phyloP scores from a whole-genome alignment of 306 rosid species.

The Lathyrus tuberosus region DNA sequence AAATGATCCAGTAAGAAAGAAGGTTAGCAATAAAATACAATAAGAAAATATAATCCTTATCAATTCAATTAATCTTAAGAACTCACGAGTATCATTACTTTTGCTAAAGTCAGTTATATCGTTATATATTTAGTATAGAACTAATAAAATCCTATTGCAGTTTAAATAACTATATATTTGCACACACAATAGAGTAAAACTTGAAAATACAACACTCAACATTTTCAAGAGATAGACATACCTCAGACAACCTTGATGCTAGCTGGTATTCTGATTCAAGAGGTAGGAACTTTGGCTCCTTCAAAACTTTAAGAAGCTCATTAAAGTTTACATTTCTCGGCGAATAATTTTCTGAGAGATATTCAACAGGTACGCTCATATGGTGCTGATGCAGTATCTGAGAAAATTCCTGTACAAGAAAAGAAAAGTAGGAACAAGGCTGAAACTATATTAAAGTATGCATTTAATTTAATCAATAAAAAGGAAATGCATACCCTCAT shows the following conservation, averaged over 20 bases:
- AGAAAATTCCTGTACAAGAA: constrained; percentile 55
- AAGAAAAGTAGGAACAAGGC: background rate
- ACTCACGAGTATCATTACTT: background rate
- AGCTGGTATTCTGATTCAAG: constrained; percentile 73
- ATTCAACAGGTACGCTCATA: constrained; percentile 43
- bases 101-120: background rate
- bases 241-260: constrained; percentile 63
- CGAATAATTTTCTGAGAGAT: constrained; percentile 55
- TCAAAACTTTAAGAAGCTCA: constrained; percentile 63
- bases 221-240: constrained; percentile 46
- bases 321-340: constrained; percentile 43
- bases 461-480: constrained; percentile 30
- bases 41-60: constrained; percentile 23
- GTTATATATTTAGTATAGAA: constrained; percentile 17
- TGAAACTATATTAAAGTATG: constrained; percentile 4
- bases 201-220: constrained; percentile 20
- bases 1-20: constrained; percentile 24
- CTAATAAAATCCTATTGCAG: constrained; percentile 27
- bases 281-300: constrained; percentile 64
- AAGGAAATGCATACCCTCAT: constrained; percentile 29
- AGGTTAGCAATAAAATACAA: constrained; percentile 5
- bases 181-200: constrained; percentile 30
- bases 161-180: constrained; percentile 21
- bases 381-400: constrained; percentile 47
- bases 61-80: constrained; percentile 30